Evolutionary conservation across 2,329 filamentous ascomycete species (phyloP).

Genomic region (Paradendryphiella salina): DNA sequence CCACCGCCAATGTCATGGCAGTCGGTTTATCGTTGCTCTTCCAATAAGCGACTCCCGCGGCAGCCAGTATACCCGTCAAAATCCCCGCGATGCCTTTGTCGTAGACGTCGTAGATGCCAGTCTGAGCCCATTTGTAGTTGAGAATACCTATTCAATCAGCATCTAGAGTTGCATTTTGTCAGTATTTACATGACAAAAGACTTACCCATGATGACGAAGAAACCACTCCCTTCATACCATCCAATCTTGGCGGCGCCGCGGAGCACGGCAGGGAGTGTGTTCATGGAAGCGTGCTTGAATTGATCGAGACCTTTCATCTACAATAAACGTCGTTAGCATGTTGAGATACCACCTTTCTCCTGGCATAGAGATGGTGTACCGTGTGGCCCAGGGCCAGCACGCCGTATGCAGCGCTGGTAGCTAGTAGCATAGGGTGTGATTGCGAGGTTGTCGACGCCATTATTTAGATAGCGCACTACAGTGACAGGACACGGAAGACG

Average conservation of each 20-base stretch:
- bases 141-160: slow-evolving; percentile 26
- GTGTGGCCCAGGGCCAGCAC: slow-evolving; percentile 42
- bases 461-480: not conserved
- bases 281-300: slow-evolving; percentile 41
- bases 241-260: slow-evolving; percentile 39
- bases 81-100: slow-evolving; percentile 41
- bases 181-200: not conserved
- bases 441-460: slow-evolving; percentile 25
- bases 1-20: slow-evolving; percentile 24
- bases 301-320: slow-evolving; percentile 43
- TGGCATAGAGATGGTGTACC: slow-evolving; percentile 16
- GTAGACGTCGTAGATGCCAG: slow-evolving; percentile 36
- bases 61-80: slow-evolving; percentile 30
- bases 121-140: slow-evolving; percentile 44
- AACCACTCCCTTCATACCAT: slow-evolving; percentile 45
- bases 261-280: slow-evolving; percentile 31
- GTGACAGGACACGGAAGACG: not conserved
- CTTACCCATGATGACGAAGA: slow-evolving; percentile 43
- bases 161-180: not conserved
- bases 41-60: slow-evolving; percentile 30
- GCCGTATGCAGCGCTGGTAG: slow-evolving; percentile 33
- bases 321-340: too few species aligned
- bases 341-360: too few species aligned
- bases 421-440: slow-evolving; percentile 37
- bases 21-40: slow-evolving; percentile 34